A percentile compares a stretch with the other conserved stretches of the same genome.
Evolutionary conservation across 352 stramenopile genomes (phyloP).

Genomic region (Globisporangium solare): DNA sequence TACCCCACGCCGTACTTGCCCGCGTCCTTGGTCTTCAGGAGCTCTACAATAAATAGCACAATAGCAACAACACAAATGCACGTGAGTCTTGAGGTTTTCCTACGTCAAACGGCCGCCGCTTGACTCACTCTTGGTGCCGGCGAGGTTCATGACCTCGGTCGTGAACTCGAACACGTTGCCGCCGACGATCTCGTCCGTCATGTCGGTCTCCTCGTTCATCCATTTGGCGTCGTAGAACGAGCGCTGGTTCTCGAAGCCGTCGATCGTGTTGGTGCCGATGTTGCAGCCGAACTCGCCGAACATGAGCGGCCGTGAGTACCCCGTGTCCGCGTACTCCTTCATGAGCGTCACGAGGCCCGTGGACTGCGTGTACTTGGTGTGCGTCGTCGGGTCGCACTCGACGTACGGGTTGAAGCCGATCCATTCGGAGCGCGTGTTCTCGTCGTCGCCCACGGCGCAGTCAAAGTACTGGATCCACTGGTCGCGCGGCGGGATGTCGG

Average conservation of each 20-base stretch:
- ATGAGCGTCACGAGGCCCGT: constrained; percentile 60
- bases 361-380: constrained; percentile 51
- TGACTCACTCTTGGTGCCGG: constrained; percentile 22
- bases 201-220: constrained; percentile 73
- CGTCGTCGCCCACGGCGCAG: constrained; percentile 39
- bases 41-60: constrained; percentile 13
- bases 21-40: constrained; percentile 28
- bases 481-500: constrained; percentile 52
- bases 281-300: constrained; percentile 82
- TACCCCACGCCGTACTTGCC: constrained; percentile 75
- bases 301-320: constrained; percentile 59
- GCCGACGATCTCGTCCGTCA: constrained; percentile 59
- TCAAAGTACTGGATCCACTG: constrained; percentile 77
- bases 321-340: constrained; percentile 39
- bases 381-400: constrained; percentile 52
- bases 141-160: constrained; percentile 56
- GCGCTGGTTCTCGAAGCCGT: constrained; percentile 67
- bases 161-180: constrained; percentile 79
- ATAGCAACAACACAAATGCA: background rate
- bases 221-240: constrained; percentile 63
- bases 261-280: constrained; percentile 54
- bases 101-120: background rate
- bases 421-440: constrained; percentile 49
- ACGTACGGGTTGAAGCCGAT: constrained; percentile 54
- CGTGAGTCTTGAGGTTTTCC: too few relatives aligned